These are phyloP conservation scores for Pseudopediastrum boryanum DNA, from an alignment of 139 green algal genomes.

Conservation along the genomic window DNA sequence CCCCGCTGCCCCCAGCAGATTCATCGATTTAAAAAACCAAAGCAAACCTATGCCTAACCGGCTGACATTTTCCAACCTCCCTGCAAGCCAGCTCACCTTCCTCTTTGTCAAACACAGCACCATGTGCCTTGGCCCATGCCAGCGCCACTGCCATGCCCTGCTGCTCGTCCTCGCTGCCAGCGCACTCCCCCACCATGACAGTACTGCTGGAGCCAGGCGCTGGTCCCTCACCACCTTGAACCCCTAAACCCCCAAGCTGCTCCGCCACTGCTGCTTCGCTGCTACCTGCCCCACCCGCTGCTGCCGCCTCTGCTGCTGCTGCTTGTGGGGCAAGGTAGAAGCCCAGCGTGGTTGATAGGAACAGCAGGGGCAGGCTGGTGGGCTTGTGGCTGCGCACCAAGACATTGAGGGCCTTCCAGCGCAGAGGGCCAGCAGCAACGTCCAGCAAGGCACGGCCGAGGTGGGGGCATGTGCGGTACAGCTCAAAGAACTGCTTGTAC, in stretches of 20 bases:
- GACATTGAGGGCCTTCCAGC: constrained; percentile 60
- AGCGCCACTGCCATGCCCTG: constrained; percentile 36
- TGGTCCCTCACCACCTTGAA: constrained; percentile 4
- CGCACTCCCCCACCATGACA: constrained; percentile 45
- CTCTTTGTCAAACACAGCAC: constrained; percentile 51
- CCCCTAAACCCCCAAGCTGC: constrained; percentile 21
- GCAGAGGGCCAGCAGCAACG: constrained; percentile 52
- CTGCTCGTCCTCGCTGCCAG: constrained; percentile 7
- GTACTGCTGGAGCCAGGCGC: constrained; percentile 57
- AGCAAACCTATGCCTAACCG: neutral
- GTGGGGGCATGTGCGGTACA: constrained; percentile 70
- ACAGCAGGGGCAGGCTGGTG: constrained; percentile 48
- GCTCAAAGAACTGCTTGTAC: constrained; percentile 69
- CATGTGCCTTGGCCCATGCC: constrained; percentile 61
- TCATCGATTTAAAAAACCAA: too few species aligned
- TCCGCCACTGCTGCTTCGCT: neutral
- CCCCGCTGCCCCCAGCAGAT: too few species aligned
- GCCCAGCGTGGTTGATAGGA: constrained; percentile 61
- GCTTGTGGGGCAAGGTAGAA: constrained; percentile 47
- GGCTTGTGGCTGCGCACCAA: constrained; percentile 67
- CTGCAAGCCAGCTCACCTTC: constrained; percentile 25
- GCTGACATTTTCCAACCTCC: neutral
- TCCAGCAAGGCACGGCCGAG: constrained; percentile 81
- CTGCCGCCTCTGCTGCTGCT: neutral
- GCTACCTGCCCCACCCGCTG: neutral